phyloP scores from a whole-genome alignment of 2,329 filamentous ascomycete species.

The Neopestalotiopsis sp. region DNA sequence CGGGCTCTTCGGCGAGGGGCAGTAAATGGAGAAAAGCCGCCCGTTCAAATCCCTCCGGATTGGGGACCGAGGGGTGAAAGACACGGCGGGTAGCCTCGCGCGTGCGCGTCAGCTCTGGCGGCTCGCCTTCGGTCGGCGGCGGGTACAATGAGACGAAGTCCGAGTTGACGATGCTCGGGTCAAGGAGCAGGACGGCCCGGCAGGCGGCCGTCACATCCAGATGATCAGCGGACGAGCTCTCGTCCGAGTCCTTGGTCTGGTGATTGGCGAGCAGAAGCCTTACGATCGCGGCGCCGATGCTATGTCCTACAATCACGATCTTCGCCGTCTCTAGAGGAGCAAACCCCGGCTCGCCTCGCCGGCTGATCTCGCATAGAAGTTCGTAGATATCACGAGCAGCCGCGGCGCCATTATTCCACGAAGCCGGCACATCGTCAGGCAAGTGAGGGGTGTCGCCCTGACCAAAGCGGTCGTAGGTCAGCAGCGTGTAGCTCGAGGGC shows the following conservation, averaged over 20 bases:
- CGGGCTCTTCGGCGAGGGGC: neutral
- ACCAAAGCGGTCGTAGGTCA: slow-evolving; percentile 13
- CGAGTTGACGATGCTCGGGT: slow-evolving; percentile 12
- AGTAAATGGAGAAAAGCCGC: neutral
- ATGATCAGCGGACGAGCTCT: neutral
- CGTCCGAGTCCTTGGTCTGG: neutral
- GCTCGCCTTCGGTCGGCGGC: slow-evolving; percentile 3
- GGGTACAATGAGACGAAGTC: slow-evolving; percentile 15
- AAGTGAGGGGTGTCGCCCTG: slow-evolving; percentile 9
- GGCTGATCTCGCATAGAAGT: neutral
- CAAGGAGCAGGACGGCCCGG: neutral
- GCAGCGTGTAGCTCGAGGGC: neutral
- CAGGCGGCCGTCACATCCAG: neutral
- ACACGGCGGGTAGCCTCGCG: slow-evolving; percentile 12
- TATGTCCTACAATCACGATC: slow-evolving; percentile 8
- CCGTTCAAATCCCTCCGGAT: slow-evolving; percentile 11
- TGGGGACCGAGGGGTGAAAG: slow-evolving; percentile 6
- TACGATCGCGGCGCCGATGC: slow-evolving; percentile 9
- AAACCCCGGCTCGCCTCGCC: neutral
- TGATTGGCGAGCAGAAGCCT: neutral
- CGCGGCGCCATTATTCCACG: neutral
- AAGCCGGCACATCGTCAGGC: neutral
- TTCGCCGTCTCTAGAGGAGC: neutral
- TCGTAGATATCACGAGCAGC: slow-evolving; percentile 12
- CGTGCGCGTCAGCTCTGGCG: slow-evolving; percentile 1